These are phyloP conservation scores for Pseudocercospora musae DNA, from an alignment of 2,329 filamentous ascomycete species.

Conservation along the genomic window DNA sequence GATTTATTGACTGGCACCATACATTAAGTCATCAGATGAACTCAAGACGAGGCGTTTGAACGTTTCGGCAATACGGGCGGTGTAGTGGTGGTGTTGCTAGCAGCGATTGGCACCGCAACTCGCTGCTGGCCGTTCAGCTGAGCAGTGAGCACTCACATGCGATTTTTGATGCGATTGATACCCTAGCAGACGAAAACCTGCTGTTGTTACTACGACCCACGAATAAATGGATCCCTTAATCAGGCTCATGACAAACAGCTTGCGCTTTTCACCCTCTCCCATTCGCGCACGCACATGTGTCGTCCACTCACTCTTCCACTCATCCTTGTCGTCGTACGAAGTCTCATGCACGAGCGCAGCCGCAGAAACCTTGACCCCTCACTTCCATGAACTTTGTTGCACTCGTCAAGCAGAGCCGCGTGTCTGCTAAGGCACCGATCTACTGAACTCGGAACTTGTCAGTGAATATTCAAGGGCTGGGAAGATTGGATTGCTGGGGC, in stretches of 20 bases:
- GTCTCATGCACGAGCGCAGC: not conserved
- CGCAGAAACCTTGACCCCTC: not conserved
- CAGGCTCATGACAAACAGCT: not conserved
- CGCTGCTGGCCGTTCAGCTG: not conserved
- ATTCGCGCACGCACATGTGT: not conserved
- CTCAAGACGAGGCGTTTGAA: not conserved
- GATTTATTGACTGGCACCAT: not conserved
- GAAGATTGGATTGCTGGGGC: not conserved
- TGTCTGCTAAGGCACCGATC: not conserved
- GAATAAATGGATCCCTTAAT: not conserved
- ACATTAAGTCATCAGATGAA: not conserved
- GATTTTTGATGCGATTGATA: not conserved
- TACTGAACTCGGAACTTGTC: not conserved
- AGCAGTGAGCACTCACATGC: not conserved
- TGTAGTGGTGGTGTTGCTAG: not conserved
- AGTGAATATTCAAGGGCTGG: not conserved
- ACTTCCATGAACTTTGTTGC: not conserved
- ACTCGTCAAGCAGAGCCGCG: not conserved
- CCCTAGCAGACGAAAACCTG: not conserved
- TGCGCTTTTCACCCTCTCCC: not conserved
- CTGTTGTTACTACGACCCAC: not conserved
- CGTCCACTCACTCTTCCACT: not conserved
- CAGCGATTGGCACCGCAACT: not conserved
- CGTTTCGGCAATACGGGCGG: not conserved
- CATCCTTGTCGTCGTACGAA: not conserved